Evolutionary conservation across 768 basidiomycete species (phyloP), one percentile per base, ranked within the genome.

Genomic region (Rhodotorula babjevae): DNA sequence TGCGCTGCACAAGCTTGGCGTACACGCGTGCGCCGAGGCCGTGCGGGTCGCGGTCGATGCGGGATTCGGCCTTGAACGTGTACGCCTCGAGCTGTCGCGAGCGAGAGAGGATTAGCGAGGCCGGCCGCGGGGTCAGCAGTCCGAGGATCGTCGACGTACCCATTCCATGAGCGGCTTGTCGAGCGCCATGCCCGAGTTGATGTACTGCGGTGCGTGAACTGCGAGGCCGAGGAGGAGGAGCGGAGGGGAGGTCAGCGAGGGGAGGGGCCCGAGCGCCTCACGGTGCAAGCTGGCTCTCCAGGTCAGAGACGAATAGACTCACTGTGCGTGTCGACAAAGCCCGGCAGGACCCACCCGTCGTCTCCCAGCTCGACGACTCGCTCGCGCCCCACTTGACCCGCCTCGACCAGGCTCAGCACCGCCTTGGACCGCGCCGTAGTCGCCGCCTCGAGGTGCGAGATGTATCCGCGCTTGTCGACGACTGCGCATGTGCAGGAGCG

Each of bases 101-200:
- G 67, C 2, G 90, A 23, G 31, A 42, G 8, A 58, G 47, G 19
- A 4, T 25, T 3, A 50, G 49, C 5, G 11, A 31, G 23, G 46
- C n/a, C n/a, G n/a, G 2, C n/a, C 31, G 3, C 33, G 16, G n/a
- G n/a, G n/a, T n/a, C n/a, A n/a, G n/a, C n/a, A n/a, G n/a, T n/a
- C n/a, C n/a, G n/a, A n/a, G n/a, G n/a, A n/a, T n/a, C n/a, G 23
- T 18, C 7, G 15, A 29, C 70, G 15, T 15, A 76, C 69, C 78
- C 78, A 79, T 49, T 72, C 71, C 78, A 79, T 78, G n/a, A 79
- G 69, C 25, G 77, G 77, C 4, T 92, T 84, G 79, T 94, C 90
- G 9, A 93, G 84, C 0, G 92, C 92, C 2, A 87, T 91, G 6
- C 93, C 93, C 67, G 91, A 89, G 71, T 92, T 93, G 47, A 93